Conservation (phyloP, 2,329 filamentous ascomycete genomes). For the Cordyceps cicadae region DNA sequence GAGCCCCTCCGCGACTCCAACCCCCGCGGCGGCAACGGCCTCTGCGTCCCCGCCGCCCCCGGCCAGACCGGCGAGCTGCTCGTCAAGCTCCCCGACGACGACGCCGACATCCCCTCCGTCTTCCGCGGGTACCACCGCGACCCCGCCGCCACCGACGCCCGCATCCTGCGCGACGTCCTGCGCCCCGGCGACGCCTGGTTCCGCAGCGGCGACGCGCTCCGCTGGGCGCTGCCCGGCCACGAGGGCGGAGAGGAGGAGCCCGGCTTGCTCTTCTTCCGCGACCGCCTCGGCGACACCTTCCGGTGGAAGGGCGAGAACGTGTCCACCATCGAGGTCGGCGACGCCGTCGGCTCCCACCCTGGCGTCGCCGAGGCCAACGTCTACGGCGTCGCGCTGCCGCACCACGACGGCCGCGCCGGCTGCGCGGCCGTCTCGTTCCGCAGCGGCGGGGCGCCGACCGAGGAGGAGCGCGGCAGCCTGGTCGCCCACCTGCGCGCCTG, state of each 20-base stretch:
- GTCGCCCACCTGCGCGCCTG: constrained; percentile 47
- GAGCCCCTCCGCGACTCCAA: too few species aligned
- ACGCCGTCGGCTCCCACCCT: constrained; percentile 60
- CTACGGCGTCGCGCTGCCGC: constrained; percentile 70
- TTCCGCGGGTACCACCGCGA: constrained; percentile 84
- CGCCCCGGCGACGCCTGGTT: constrained; percentile 73
- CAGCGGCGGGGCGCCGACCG: constrained; percentile 26
- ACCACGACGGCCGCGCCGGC: constrained; percentile 79
- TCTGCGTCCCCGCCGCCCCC: constrained; percentile 44
- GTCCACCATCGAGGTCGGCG: constrained; percentile 70
- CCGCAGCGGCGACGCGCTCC: constrained; percentile 73
- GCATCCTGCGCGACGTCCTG: constrained; percentile 67
- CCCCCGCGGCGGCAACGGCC: constrained; percentile 53
- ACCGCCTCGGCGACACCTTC: constrained; percentile 71
- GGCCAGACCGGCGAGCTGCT: constrained; percentile 70
- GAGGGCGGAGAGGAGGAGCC: too few species aligned
- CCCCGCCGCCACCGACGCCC: constrained; percentile 59
- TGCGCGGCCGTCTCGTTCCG: constrained; percentile 63
- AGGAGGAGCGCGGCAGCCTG: constrained; percentile 45
- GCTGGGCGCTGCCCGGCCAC: constrained; percentile 56
- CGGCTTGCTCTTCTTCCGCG: constrained; percentile 76
- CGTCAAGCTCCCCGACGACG: constrained; percentile 56
- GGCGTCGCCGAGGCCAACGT: constrained; percentile 71
- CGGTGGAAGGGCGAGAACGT: constrained; percentile 80
- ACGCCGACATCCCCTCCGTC: constrained; percentile 44